Evolutionary conservation across 163 green algal species (phyloP).

Genomic region (Botryococcus braunii): DNA sequence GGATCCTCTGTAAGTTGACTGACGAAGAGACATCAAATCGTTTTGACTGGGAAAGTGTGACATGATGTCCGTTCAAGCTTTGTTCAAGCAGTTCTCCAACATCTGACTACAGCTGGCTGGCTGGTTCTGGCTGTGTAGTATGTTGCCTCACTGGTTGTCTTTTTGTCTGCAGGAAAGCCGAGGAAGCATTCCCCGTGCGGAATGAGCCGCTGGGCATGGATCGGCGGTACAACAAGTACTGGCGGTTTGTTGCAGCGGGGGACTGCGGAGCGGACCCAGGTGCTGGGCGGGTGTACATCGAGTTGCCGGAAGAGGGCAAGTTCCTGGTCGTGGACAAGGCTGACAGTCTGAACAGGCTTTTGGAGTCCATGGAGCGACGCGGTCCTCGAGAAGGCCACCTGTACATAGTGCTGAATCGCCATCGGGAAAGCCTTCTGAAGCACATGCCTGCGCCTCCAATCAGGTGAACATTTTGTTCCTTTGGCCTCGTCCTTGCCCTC

Average conservation of each 20-base stretch:
- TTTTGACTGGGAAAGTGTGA: background rate
- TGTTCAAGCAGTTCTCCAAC: background rate
- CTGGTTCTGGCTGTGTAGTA: background rate
- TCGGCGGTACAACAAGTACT: slow-evolving; percentile 58
- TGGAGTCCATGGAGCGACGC: slow-evolving; percentile 38
- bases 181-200: slow-evolving; percentile 57
- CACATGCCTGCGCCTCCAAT: slow-evolving; percentile 33
- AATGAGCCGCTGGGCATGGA: slow-evolving; percentile 68
- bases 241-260: slow-evolving; percentile 7
- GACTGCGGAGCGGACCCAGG: background rate
- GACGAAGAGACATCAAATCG: slow-evolving; percentile 6
- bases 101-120: no score
- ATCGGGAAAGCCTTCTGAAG: slow-evolving; percentile 17
- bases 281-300: slow-evolving; percentile 40
- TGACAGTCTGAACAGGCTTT: slow-evolving; percentile 37
- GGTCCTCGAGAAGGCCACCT: slow-evolving; percentile 47
- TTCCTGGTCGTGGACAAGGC: slow-evolving; percentile 15
- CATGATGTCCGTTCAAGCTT: background rate
- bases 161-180: slow-evolving; percentile 22
- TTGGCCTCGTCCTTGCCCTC: background rate
- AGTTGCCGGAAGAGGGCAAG: slow-evolving; percentile 16
- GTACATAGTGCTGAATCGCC: slow-evolving; percentile 31
- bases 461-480: background rate
- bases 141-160: background rate
- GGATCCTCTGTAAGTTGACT: background rate